Conservation (phyloP, 176 grass and related monocot genomes). For the Neostapfia colusana region DNA sequence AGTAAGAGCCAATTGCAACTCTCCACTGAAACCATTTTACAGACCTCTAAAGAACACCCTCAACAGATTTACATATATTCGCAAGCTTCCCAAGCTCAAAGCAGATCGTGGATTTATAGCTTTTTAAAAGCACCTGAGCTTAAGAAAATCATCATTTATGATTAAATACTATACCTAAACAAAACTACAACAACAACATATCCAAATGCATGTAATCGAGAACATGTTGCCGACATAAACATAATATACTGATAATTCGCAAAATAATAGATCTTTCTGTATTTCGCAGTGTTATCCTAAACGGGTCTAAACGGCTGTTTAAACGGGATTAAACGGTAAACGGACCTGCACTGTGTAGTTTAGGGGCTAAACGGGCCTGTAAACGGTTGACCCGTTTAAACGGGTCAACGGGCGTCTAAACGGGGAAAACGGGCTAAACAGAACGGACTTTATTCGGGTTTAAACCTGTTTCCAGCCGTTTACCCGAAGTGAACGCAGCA, state of each 20-base stretch:
- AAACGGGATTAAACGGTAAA: no score
- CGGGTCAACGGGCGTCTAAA: no score
- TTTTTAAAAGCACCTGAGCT: conserved; percentile 11
- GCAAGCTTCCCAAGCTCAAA: conserved; percentile 17
- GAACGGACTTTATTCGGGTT: no score
- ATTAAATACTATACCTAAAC: conserved; percentile 17
- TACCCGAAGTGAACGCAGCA: no score
- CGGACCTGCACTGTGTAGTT: no score
- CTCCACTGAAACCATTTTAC: neutral
- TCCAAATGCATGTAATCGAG: conserved; percentile 24
- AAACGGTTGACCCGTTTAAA: no score
- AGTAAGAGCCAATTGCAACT: neutral
- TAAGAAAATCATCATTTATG: conserved; percentile 17
- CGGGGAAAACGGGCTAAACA: no score
- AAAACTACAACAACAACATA: conserved; percentile 22
- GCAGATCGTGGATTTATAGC: neutral
- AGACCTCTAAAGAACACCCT: neutral
- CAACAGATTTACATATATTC: neutral
- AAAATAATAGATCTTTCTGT: neutral
- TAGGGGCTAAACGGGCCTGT: no score
- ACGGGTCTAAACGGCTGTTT: no score
- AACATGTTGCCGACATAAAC: conserved; percentile 6
- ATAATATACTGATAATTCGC: conserved; percentile 1
- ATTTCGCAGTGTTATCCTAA: no score
- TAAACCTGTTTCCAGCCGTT: no score